A percentile compares a stretch with the other conserved stretches of the same genome.
Conservation (phyloP, 805 yeast species). For the Isabelozyma heimii region DNA sequence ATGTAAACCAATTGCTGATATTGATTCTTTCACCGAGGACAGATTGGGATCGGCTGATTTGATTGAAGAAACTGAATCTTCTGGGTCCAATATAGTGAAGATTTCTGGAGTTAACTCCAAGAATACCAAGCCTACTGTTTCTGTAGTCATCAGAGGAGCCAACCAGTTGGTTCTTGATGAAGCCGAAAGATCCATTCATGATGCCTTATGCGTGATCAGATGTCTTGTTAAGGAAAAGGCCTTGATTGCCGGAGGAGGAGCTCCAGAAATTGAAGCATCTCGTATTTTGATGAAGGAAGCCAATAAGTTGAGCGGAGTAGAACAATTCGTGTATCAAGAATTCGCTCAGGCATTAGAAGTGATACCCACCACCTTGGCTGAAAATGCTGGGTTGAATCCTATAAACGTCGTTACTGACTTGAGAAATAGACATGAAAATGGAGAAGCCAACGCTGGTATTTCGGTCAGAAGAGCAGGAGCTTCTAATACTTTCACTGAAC, state of each 20-base stretch:
- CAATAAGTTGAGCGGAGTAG: slow-evolving; percentile 73
- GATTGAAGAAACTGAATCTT: slow-evolving; percentile 85
- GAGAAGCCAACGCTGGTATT: slow-evolving; percentile 93
- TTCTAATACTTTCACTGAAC: slow-evolving; percentile 86
- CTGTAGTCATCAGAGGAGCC: slow-evolving; percentile 93
- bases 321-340: slow-evolving; percentile 87
- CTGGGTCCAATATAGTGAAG: slow-evolving; percentile 86
- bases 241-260: slow-evolving; percentile 97
- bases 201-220: slow-evolving; percentile 90
- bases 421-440: slow-evolving; percentile 85
- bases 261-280: slow-evolving; percentile 91
- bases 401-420: slow-evolving; percentile 89
- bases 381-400: slow-evolving; percentile 91
- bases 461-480: slow-evolving; percentile 93
- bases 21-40: slow-evolving; percentile 90
- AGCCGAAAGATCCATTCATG: slow-evolving; percentile 95
- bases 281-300: slow-evolving; percentile 72
- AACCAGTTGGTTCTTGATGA: slow-evolving; percentile 88
- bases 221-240: slow-evolving; percentile 87
- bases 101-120: slow-evolving; percentile 71
- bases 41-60: slow-evolving; percentile 89
- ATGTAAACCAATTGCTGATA: slow-evolving; percentile 94
- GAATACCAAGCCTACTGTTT: slow-evolving; percentile 65
- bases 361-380: slow-evolving; percentile 91
- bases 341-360: slow-evolving; percentile 90